Evolutionary conservation across 2,329 filamentous ascomycete genomes (phyloP).

Genomic region (Colletotrichum tabaci): DNA sequence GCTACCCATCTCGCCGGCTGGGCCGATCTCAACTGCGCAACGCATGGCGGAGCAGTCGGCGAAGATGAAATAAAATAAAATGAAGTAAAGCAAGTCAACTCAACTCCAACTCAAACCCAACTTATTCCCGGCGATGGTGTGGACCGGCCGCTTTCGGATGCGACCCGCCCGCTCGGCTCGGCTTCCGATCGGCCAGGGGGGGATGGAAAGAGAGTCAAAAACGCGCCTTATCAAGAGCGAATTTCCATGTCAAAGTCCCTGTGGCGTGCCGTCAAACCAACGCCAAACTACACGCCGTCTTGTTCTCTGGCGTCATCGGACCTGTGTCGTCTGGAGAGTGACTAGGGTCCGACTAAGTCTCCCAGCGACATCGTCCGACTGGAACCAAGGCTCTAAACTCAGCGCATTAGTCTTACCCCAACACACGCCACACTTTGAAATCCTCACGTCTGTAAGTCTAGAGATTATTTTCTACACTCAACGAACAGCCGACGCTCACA

Average conservation of each 20-base stretch:
- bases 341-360: background rate
- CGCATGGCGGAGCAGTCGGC: background rate
- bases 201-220: background rate
- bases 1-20: background rate
- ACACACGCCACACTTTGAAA: background rate
- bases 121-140: background rate
- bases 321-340: background rate
- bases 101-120: background rate
- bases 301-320: slow-evolving; percentile 6
- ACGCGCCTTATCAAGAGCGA: slow-evolving; percentile 3
- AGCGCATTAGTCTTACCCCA: background rate
- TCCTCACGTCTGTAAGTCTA: background rate
- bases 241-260: background rate
- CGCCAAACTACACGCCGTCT: background rate
- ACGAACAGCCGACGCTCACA: background rate
- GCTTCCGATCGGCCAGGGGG: slow-evolving; percentile 18
- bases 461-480: background rate
- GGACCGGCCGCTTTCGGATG: slow-evolving; percentile 1
- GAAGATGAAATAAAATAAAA: no score
- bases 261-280: background rate
- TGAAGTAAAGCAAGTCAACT: background rate
- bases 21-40: background rate
- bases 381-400: background rate
- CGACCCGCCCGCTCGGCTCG: slow-evolving; percentile 20
- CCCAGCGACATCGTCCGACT: background rate